Evolutionary conservation across 1,284 basidiomycete species (phyloP), one percentile per base, ranked within the genome.

Genomic region (Tetrapyrgos nigripes): DNA sequence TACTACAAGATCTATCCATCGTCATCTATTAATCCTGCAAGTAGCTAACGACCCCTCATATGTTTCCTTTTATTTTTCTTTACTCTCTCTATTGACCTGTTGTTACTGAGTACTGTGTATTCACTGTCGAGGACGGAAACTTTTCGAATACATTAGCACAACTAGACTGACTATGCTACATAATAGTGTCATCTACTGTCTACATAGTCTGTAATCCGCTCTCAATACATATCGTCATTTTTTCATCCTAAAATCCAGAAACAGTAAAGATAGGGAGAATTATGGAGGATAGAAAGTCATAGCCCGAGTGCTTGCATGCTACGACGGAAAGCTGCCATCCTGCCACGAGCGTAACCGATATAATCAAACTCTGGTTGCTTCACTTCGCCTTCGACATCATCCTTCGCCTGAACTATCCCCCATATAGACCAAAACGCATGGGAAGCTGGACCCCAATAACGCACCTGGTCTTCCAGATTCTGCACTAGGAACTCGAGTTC

Each of bases 391-490:
- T 88, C 84, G 13, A 96, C 69, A 67, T 92, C 87, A 67, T 96
- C 94, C 64, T 87, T 86, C 2, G 93, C 94, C 73, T 96, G 94
- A 10, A 97, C 87, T 60, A 97, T 80, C 3, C 93, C 94, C 96
- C 96, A 98, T 31, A 97, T 77, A 8, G 89, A 86, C 94, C 96
- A 98, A 84, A 92, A 89, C 6, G 85, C 93, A 67, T 95, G 93
- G 26, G 90, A 91, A 4, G 92, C 89, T 14, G 95, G 91, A 65
- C 89, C 91, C 96, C 96, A 98, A 5, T 86, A 79, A 43, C 78
- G 81, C 43, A 96, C 92, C 72, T 96, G 91, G 35, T 81, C 75
- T 62, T 96, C 94, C 46, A 97, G 76, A 60, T 72, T 76, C 37
- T 70, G 67, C 35, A 85, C 68, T 59, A 77, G 73, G 11, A 65